Conservation (phyloP, 2,329 filamentous ascomycete genomes). For the Byssoonygena ceratinophila region DNA sequence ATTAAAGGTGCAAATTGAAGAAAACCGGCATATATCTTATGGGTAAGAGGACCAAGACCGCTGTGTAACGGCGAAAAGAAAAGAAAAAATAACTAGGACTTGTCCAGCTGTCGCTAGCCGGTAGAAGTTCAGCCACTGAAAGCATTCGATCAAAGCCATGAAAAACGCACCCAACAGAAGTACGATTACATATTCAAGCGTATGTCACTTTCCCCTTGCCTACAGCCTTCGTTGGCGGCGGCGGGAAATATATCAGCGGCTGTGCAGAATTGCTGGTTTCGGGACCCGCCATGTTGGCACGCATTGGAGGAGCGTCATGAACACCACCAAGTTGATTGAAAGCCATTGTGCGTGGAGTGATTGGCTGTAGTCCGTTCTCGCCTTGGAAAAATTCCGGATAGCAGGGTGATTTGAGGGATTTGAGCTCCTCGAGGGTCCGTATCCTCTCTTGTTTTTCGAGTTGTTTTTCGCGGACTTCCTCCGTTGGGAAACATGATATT, state of each 20-base stretch:
- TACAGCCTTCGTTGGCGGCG: conserved; percentile 33
- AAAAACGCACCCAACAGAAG: not conserved
- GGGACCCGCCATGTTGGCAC: conserved; percentile 22
- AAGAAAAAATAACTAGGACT: too few species aligned
- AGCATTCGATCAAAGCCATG: too few species aligned
- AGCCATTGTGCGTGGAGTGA: conserved; percentile 35
- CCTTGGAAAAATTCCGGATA: conserved; percentile 21
- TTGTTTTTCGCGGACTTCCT: conserved; percentile 27
- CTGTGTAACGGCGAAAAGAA: too few species aligned
- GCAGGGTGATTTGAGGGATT: conserved; percentile 31
- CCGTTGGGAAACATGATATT: conserved; percentile 39
- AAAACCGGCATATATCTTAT: too few species aligned
- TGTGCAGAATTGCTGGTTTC: conserved; percentile 16
- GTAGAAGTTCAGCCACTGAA: too few species aligned
- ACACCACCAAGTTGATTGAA: conserved; percentile 34
- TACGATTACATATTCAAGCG: not conserved
- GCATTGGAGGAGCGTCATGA: conserved; percentile 34
- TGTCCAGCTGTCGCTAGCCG: too few species aligned
- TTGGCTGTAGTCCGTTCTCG: conserved; percentile 27
- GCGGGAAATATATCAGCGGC: conserved; percentile 32
- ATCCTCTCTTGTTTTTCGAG: conserved; percentile 25
- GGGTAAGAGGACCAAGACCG: too few species aligned
- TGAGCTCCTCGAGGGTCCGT: conserved; percentile 26
- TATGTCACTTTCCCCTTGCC: not conserved
- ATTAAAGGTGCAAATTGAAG: too few species aligned